Evolutionary conservation across 2,329 filamentous ascomycete species (phyloP), one percentile per base, ranked within the genome.

Genomic region (Neoascochyta sp.): DNA sequence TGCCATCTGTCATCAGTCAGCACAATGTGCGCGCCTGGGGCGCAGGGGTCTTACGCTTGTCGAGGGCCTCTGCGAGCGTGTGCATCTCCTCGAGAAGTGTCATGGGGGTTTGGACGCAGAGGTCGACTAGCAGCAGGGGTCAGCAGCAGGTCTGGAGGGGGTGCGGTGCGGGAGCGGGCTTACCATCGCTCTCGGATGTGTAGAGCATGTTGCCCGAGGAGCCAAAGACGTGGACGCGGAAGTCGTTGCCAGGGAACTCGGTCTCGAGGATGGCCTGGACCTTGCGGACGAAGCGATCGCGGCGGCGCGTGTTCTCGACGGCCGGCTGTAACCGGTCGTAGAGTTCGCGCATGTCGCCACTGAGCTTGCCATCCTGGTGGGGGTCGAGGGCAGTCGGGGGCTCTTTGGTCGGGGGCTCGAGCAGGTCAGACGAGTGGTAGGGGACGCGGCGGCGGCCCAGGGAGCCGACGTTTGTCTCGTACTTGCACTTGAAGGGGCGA

Each of bases 141-240:
- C 32, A 65, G 57, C 37, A n/a, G n/a, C n/a, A n/a, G n/a, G n/a
- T n/a, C n/a, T n/a, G n/a, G n/a, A n/a, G n/a, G n/a, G n/a, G n/a
- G n/a, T 5, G 11, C 21, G 15, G 16, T 19, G 3, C 9, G 10
- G 13, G 4, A 23, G 16, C 18, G n/a, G n/a, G n/a, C 80, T 52
- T 70, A 95, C 88, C 86, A 69, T 98, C 92, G 29, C 92, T 98
- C 57, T 95, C 88, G 63, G 87, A 89, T 18, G 90, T 95, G 64
- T 88, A 95, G 34, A 98, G 70, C 61, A 92, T 69, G 63, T 98
- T 98, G 26, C 92, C 92, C 4, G 92, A 96, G 4, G 92, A 96
- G n/a, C 92, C 92, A 73, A 98, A 98, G 10, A 96, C 79, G 60
- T 92, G 83, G 19, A 95, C 92, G 46, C 78, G 81, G 54, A 95